Conservation (phyloP, 108 stramenopile genomes). For the Skeletonema marinoi region DNA sequence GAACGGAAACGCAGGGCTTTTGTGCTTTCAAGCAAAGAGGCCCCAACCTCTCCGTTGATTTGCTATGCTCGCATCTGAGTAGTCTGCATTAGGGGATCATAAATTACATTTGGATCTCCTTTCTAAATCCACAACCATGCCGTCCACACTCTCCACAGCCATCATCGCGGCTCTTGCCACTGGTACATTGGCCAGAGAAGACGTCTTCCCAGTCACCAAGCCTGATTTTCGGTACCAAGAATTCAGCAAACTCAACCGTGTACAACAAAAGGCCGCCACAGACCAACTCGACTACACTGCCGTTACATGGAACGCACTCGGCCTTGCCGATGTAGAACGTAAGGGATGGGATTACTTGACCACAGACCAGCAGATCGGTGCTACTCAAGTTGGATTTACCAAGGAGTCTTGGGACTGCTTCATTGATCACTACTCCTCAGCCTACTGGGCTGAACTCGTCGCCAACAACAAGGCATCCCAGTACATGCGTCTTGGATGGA, state of each 20-base stretch:
- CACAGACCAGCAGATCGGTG: slow-evolving; percentile 23
- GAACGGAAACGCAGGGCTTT: too few relatives aligned
- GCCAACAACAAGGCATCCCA: not conserved
- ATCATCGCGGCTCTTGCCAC: slow-evolving; percentile 5
- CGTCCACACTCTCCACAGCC: slow-evolving; percentile 1
- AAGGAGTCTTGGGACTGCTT: slow-evolving; percentile 52
- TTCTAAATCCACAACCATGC: not conserved
- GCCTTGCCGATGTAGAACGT: slow-evolving; percentile 22
- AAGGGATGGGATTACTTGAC: slow-evolving; percentile 30
- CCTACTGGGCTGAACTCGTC: not conserved
- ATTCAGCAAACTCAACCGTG: slow-evolving; percentile 24
- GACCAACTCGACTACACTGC: slow-evolving; percentile 30
- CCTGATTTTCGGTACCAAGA: slow-evolving; percentile 28
- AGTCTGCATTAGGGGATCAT: not conserved
- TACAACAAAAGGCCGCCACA: slow-evolving; percentile 23
- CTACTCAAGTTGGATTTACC: slow-evolving; percentile 32
- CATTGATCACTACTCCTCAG: slow-evolving; percentile 28
- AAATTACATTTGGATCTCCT: not conserved
- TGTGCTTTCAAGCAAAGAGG: too few relatives aligned
- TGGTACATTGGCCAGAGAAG: slow-evolving; percentile 7
- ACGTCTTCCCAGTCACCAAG: slow-evolving; percentile 19
- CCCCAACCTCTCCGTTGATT: too few relatives aligned
- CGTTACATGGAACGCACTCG: slow-evolving; percentile 41
- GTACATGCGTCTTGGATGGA: slow-evolving; percentile 42
- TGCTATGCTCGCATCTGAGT: too few relatives aligned